Conservation (phyloP, 768 basidiomycete species). For the Psilocybe sp. region DNA sequence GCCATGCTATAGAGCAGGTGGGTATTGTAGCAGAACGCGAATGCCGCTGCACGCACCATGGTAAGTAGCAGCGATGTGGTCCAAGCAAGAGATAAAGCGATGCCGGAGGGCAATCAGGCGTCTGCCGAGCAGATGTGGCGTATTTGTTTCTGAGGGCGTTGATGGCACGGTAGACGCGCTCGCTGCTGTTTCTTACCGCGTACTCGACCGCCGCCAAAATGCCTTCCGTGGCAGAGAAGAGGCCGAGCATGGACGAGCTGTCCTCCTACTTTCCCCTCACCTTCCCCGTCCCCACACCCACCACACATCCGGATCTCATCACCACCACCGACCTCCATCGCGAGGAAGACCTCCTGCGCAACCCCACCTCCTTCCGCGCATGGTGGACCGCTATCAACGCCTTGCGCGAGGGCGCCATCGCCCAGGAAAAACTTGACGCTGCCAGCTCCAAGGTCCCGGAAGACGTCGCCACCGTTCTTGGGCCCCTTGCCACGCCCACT, state of each 20-base stretch:
- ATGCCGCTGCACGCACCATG: conserved; percentile 4
- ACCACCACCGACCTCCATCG: conserved; percentile 74
- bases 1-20: conserved; percentile 50
- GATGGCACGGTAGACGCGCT: not conserved
- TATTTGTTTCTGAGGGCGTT: conserved; percentile 10
- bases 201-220: conserved; percentile 27
- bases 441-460: conserved; percentile 35
- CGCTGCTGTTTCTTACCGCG: conserved; percentile 2
- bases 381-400: conserved; percentile 89
- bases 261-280: conserved; percentile 77
- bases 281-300: conserved; percentile 77
- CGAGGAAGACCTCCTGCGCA: conserved; percentile 92
- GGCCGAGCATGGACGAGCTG: conserved; percentile 44
- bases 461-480: conserved; percentile 60
- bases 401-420: conserved; percentile 61
- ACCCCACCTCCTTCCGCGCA: conserved; percentile 86
- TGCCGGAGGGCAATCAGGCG: not conserved
- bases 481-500: conserved; percentile 71
- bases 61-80: too few species aligned
- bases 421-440: conserved; percentile 56
- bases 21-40: not conserved
- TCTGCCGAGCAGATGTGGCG: not conserved
- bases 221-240: conserved; percentile 54
- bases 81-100: too few species aligned
- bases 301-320: conserved; percentile 75